Conservation (phyloP, 176 grass and related monocot genomes). For the barley (Hordeum vulgare) region DNA sequence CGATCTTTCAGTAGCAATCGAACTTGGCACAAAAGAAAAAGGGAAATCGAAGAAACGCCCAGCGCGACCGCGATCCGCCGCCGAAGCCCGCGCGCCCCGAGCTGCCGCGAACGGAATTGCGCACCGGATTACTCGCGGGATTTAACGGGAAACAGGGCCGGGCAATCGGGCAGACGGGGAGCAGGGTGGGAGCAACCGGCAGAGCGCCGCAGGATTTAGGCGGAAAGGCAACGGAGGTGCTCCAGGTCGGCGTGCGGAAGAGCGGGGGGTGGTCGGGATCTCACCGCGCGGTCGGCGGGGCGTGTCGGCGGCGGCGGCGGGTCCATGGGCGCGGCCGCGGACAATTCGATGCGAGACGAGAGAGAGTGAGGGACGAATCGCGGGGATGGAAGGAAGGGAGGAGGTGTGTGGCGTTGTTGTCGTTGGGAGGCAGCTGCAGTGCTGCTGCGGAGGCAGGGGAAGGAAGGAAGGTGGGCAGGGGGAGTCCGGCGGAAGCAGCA, state of each 20-base stretch:
- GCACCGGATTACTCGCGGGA: too few relatives aligned
- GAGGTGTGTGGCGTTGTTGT: conserved; percentile 1
- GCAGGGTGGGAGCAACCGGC: not conserved
- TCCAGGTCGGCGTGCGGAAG: not conserved
- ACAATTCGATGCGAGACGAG: conserved; percentile 18
- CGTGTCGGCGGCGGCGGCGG: not conserved
- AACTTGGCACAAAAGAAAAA: not conserved
- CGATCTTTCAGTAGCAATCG: not conserved
- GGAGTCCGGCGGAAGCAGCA: not conserved
- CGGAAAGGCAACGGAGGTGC: not conserved
- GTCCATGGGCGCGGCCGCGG: conserved; percentile 35
- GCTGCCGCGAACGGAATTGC: not conserved
- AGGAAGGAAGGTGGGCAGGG: not conserved
- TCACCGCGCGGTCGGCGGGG: conserved; percentile 20
- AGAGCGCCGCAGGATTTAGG: not conserved
- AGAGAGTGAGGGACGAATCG: too few relatives aligned
- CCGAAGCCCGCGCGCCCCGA: not conserved
- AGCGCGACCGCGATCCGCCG: not conserved
- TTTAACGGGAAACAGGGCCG: too few relatives aligned
- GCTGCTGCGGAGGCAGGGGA: too few relatives aligned
- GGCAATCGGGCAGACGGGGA: too few relatives aligned
- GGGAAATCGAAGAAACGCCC: not conserved
- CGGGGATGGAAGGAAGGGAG: not conserved
- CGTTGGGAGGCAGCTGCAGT: conserved; percentile 3
- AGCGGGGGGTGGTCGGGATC: not conserved